Conservation (phyloP, 108 stramenopile genomes). For the Thalassiosira profunda region DNA sequence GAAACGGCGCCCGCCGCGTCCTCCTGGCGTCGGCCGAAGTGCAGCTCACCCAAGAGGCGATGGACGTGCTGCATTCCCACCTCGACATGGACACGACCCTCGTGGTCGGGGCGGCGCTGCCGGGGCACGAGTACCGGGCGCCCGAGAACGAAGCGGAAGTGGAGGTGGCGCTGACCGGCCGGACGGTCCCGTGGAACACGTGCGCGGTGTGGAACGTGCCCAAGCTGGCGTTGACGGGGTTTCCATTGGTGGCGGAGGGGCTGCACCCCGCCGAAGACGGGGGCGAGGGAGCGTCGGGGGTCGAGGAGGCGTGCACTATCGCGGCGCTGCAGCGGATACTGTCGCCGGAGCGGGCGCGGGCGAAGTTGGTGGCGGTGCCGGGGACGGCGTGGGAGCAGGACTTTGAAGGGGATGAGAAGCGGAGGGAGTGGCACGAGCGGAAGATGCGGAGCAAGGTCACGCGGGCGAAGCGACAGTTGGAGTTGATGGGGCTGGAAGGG, state of each 20-base stretch:
- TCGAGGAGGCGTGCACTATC: conserved; percentile 91
- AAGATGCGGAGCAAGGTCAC: conserved; percentile 91
- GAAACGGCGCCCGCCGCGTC: conserved; percentile 34
- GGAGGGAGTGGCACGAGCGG: conserved; percentile 89
- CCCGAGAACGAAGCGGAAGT: neutral
- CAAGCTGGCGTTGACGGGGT: conserved; percentile 87
- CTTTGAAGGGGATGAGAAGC: conserved; percentile 71
- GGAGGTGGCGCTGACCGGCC: conserved; percentile 55
- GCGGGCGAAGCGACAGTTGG: conserved; percentile 74
- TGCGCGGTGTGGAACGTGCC: conserved; percentile 87
- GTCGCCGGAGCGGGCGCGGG: conserved; percentile 38
- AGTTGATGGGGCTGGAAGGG: conserved; percentile 59
- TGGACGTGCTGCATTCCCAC: conserved; percentile 51
- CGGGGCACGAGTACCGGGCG: conserved; percentile 80
- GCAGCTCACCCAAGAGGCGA: conserved; percentile 26
- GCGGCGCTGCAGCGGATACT: conserved; percentile 76
- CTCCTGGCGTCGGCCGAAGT: conserved; percentile 89
- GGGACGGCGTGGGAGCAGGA: conserved; percentile 61
- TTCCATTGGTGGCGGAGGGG: conserved; percentile 81
- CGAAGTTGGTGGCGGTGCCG: conserved; percentile 65
- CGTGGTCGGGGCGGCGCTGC: conserved; percentile 90
- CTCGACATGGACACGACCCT: conserved; percentile 70
- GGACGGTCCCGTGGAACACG: conserved; percentile 96
- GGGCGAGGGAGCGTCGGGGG: conserved; percentile 48
- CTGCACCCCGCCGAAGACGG: conserved; percentile 49